These are phyloP conservation scores for Linanthus parryae DNA, from an alignment of 148 eudicot species.

Conservation along the genomic window DNA sequence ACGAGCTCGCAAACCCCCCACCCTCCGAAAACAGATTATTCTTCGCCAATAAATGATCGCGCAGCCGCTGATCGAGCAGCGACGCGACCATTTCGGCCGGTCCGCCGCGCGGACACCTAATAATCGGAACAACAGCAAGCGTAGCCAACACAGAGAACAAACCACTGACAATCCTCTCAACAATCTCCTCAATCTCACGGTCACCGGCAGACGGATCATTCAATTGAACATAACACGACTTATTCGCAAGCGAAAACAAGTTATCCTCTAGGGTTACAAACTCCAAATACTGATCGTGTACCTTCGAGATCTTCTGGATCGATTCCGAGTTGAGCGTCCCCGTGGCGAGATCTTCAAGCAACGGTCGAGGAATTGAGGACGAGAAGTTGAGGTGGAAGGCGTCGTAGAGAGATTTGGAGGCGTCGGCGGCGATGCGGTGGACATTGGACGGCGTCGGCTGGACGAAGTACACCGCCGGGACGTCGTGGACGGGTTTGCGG, in stretches of 20 bases:
- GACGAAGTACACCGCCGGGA: conserved; percentile 88
- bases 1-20: conserved; percentile 56
- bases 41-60: conserved; percentile 85
- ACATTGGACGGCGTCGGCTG: conserved; percentile 50
- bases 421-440: conserved; percentile 59
- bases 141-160: conserved; percentile 91
- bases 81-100: conserved; percentile 96
- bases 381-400: conserved; percentile 85
- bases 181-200: conserved; percentile 70
- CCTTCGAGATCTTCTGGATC: conserved; percentile 62
- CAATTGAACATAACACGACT: conserved; percentile 70
- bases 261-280: conserved; percentile 83
- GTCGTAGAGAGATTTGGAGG: conserved; percentile 56
- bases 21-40: conserved; percentile 88
- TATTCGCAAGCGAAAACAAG: conserved; percentile 69
- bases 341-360: conserved; percentile 81
- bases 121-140: conserved; percentile 78
- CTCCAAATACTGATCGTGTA: conserved; percentile 93
- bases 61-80: conserved; percentile 72
- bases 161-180: conserved; percentile 67
- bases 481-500: conserved; percentile 81
- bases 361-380: conserved; percentile 62
- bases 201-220: conserved; percentile 90
- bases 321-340: conserved; percentile 54
- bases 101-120: conserved; percentile 88